Evolutionary conservation across 345 rosid genomes (phyloP), one percentile per base, ranked within the genome.

Genomic region (Diplotaxis tenuifolia): DNA sequence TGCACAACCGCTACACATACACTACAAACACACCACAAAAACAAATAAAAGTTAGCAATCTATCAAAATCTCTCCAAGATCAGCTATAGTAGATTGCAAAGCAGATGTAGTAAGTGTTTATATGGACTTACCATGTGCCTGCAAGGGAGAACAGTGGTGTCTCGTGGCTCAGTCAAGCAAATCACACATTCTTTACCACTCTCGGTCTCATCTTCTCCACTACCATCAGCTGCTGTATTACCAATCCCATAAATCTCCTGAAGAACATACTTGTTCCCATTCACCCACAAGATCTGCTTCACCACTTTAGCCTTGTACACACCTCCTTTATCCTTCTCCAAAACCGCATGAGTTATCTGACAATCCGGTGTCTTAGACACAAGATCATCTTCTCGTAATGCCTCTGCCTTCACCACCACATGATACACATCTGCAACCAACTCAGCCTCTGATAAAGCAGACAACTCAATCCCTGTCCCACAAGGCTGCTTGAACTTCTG

Each of bases 211-310:
- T 86, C 88, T n/a, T 70, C 80, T 16, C 22, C 75, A 75, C 78
- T 86, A 55, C 14, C 68, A 27, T 84, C 89, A 7, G 82, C 84
- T 2, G 88, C 84, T 4, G 89, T 76, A 70, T 85, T 85, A 63
- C 91, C 92, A n/a, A 87, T 89, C n/a, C 96, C 98, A 63, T 89
- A 93, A 23, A 90, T 93, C 83, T 87, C 97, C 71, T 90, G 90
- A 78, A 90, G 83, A 77, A 88, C 96, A 72, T 93, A 90, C 81
- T 87, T 87, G 42, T 49, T 76, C 25, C 83, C 73, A 70, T 81
- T 81, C 70, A 85, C 90, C 91, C 89, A 90, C 28, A 93, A 75
- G 47, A 88, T 83, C 86, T 88, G 98, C 81, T 87, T 85, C 76
- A 80, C 75, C 1, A 86, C 93, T 74, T 85, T 75, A 4, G 83